phyloP scores from a whole-genome alignment of 257 asterid genomes.

The Solanum commersonii region DNA sequence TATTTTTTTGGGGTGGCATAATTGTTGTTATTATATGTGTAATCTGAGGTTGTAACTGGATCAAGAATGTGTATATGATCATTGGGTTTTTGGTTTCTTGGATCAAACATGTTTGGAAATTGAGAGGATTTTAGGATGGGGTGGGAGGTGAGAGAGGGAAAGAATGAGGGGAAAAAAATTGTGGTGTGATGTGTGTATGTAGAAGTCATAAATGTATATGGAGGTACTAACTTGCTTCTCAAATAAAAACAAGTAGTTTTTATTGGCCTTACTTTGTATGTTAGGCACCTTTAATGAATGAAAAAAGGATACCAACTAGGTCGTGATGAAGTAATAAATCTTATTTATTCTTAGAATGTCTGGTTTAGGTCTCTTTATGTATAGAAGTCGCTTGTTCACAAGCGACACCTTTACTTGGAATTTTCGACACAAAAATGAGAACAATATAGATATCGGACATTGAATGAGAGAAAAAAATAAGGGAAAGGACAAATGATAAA shows the following conservation, averaged over 20 bases:
- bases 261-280: not conserved
- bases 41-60: conserved; percentile 6
- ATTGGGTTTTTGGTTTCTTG: not conserved
- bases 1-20: not conserved
- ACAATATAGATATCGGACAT: no score
- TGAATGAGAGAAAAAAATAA: accelerated
- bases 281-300: not conserved
- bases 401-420: no score
- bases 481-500: not conserved
- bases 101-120: conserved; percentile 10
- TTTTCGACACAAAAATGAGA: accelerated
- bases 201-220: not conserved
- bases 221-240: not conserved
- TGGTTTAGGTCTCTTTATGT: no score
- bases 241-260: not conserved
- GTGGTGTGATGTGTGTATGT: conserved; percentile 1
- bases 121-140: conserved; percentile 20
- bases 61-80: conserved; percentile 1
- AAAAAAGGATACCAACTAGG: not conserved
- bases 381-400: no score
- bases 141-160: not conserved
- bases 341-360: accelerated
- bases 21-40: not conserved
- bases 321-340: accelerated
- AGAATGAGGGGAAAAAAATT: not conserved